These are phyloP conservation scores for Aspergillus avenaceus DNA, from an alignment of 495 filamentous ascomycete genomes.

Conservation along the genomic window DNA sequence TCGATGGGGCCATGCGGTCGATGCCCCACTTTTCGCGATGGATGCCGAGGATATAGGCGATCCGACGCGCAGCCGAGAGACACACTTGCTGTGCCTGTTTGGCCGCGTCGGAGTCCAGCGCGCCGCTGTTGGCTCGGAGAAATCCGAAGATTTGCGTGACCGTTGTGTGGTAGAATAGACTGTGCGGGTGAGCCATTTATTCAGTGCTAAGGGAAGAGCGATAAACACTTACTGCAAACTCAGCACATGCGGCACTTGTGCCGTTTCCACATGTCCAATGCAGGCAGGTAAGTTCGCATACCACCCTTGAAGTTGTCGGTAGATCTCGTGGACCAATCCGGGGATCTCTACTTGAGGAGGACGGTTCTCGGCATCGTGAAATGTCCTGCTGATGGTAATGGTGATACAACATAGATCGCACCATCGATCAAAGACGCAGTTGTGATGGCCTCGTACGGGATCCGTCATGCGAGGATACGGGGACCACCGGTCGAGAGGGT, in stretches of 20 bases:
- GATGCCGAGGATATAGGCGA: slow-evolving; percentile 16
- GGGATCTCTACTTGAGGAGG: slow-evolving; percentile 14
- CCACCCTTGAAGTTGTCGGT: slow-evolving; percentile 26
- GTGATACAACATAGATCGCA: slow-evolving; percentile 21
- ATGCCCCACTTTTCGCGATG: slow-evolving; percentile 26
- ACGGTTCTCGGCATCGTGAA: slow-evolving; percentile 19
- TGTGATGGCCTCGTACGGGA: slow-evolving; percentile 19
- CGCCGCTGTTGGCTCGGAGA: slow-evolving; percentile 3
- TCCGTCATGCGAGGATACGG: slow-evolving; percentile 25
- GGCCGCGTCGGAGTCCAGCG: not conserved
- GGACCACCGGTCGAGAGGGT: slow-evolving; percentile 25
- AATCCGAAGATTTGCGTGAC: slow-evolving; percentile 24
- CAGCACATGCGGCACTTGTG: slow-evolving; percentile 25
- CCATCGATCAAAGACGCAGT: slow-evolving; percentile 25
- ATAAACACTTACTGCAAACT: slow-evolving; percentile 27
- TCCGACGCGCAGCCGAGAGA: slow-evolving; percentile 16
- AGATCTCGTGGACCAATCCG: slow-evolving; percentile 12
- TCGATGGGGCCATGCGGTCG: slow-evolving; percentile 24
- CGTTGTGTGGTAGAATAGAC: slow-evolving; percentile 27
- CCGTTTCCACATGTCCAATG: slow-evolving; percentile 14
- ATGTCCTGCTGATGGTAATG: slow-evolving; percentile 21
- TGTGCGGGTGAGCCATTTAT: slow-evolving; percentile 1
- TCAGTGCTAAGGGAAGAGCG: not conserved
- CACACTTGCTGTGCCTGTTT: slow-evolving; percentile 3
- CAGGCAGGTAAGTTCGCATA: slow-evolving; percentile 26